Percentiles rank a stretch among this genome's conserved stretches.
Conservation (phyloP, 2,329 filamentous ascomycete genomes). For the Cytospora piceae region DNA sequence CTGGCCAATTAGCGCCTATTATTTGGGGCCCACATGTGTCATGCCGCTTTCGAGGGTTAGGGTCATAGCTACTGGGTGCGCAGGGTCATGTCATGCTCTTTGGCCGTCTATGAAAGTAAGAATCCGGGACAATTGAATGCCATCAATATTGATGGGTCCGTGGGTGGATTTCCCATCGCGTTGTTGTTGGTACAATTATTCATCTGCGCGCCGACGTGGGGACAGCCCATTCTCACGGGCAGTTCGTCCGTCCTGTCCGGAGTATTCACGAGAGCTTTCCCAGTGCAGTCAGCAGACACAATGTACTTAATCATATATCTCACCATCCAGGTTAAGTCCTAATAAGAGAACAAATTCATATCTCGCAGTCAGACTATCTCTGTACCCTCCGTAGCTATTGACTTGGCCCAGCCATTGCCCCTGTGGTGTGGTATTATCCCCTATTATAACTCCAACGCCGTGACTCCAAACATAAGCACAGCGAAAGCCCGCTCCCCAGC, state of each 20-base stretch:
- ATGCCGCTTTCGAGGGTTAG: background rate
- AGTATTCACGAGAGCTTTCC: background rate
- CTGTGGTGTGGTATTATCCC: conserved; percentile 4
- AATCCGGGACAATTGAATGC: too few relatives aligned
- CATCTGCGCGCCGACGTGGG: background rate
- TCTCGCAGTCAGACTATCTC: background rate
- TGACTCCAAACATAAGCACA: conserved; percentile 5
- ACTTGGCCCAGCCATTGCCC: background rate
- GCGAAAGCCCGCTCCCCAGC: background rate
- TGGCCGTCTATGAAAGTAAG: too few relatives aligned
- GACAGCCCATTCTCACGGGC: background rate
- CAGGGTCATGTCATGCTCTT: background rate
- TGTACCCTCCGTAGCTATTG: background rate
- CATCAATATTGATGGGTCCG: too few relatives aligned
- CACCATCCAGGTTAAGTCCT: background rate
- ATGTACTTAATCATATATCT: too few relatives aligned
- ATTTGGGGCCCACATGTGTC: background rate
- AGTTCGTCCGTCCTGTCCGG: background rate
- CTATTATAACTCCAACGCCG: conserved; percentile 10
- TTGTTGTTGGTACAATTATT: background rate
- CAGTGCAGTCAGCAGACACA: too few relatives aligned
- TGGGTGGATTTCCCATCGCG: background rate
- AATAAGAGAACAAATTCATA: background rate
- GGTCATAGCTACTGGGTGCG: background rate
- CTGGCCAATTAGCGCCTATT: background rate